Evolutionary conservation across 75 land plant genomes (phyloP), one percentile per base, ranked within the genome.

Genomic region (Pseudotsuga menziesii): DNA sequence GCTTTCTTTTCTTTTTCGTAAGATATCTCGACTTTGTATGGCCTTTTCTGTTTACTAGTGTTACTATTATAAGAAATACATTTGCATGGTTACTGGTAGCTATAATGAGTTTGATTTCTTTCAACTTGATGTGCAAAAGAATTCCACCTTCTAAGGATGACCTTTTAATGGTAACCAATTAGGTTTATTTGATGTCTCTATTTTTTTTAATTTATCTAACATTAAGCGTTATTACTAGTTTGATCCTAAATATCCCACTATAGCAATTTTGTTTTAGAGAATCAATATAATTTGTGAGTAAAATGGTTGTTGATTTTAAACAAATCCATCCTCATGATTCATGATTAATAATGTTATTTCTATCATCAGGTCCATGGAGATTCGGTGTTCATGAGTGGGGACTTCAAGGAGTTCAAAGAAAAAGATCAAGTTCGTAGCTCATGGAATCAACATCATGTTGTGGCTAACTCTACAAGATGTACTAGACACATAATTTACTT

Each of bases 281-380:
- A 48, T 4, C 35, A 22, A n/a, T 27, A 63, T 29, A 17, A 19
- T 29, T 64, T 32, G 69, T 64, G 17, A 7, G 8, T 44, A 44
- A 44, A 7, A 44, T 44, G 61, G 59, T 27, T 74, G 15, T 3
- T 32, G 58, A 27, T 69, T n/a, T 2, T 13, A 4, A 74, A 23
- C 76, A 27, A 6, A n/a, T 14, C 57, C 8, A 4, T 25, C 74
- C 7, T 3, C 13, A 41, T 29, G 27, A 58, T 57, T 74, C 29
- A 23, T 74, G 11, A 74, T 19, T 74, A 27, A 67, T 16, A 29
- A 74, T 61, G 29, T 64, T 20, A 6, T 57, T 57, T 74, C 17
- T 25, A 20, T 16, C 44, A 55, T 78, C 84, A 96, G 99, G 99
- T 97, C 13, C 91, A 94, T 79, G 98, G 98, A 41, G 91, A 97